phyloP scores from a whole-genome alignment of 2,329 filamentous ascomycete genomes.

The Neonectria hederae region DNA sequence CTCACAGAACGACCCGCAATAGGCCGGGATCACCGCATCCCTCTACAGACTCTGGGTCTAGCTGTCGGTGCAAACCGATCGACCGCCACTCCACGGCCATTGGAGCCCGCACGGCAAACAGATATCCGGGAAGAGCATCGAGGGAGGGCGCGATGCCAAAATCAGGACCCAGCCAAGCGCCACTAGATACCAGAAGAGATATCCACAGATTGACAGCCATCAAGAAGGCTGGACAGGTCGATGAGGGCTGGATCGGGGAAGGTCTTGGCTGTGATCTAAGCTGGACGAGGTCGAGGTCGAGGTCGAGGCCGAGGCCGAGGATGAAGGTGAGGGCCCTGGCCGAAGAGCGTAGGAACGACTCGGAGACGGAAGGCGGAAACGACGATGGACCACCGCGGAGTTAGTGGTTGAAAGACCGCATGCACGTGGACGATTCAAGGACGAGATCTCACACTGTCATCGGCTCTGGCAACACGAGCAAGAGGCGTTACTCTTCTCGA shows the following conservation, averaged over 20 bases:
- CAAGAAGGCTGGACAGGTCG: background rate
- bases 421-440: background rate
- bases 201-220: background rate
- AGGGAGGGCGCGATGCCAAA: background rate
- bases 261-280: background rate
- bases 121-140: background rate
- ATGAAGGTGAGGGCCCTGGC: too few species aligned
- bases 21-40: background rate
- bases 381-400: background rate
- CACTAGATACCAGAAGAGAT: background rate
- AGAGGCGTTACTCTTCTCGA: background rate
- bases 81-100: background rate
- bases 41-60: background rate
- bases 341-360: background rate
- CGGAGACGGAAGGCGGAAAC: background rate
- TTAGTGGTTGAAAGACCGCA: background rate
- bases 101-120: slow-evolving; percentile 2
- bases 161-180: slow-evolving; percentile 1
- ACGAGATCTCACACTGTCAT: background rate
- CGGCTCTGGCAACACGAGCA: background rate
- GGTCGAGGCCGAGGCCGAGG: background rate
- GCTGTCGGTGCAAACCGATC: background rate
- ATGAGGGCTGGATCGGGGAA: background rate
- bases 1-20: background rate
- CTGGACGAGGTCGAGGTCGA: background rate